phyloP scores from a whole-genome alignment of 306 rosid genomes.

The Gastrolobium bilobum region DNA sequence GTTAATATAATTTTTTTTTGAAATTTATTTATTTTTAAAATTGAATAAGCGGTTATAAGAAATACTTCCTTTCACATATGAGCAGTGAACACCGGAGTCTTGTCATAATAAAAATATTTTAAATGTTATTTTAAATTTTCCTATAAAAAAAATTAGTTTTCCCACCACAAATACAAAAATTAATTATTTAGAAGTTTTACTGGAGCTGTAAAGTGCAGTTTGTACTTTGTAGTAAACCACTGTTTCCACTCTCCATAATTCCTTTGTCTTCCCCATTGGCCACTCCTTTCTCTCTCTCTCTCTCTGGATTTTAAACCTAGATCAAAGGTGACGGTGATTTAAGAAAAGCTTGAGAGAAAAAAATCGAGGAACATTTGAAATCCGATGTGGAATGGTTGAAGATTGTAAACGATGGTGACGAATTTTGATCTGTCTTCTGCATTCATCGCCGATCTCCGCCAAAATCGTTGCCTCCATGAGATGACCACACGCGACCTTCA shows the following conservation, averaged over 20 bases:
- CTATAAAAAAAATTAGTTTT: not conserved
- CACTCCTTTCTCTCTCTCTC: not conserved
- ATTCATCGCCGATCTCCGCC: slow-evolving; percentile 40
- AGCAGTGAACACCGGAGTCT: too few relatives aligned
- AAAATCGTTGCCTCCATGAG: not conserved
- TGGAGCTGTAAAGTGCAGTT: slow-evolving; percentile 25
- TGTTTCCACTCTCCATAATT: slow-evolving; percentile 35
- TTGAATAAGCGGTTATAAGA: too few relatives aligned
- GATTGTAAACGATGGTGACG: not conserved
- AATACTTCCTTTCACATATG: too few relatives aligned
- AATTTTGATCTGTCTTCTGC: slow-evolving; percentile 47
- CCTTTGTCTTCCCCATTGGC: slow-evolving; percentile 15
- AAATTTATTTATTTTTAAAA: too few relatives aligned
- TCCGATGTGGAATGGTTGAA: slow-evolving; percentile 10
- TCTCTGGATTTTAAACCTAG: slow-evolving; percentile 48
- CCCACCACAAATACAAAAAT: not conserved
- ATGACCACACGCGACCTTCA: not conserved
- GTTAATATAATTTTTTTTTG: too few relatives aligned
- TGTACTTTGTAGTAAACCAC: not conserved
- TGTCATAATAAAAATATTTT: too few relatives aligned
- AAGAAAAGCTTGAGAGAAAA: slow-evolving; percentile 31
- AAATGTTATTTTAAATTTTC: too few relatives aligned
- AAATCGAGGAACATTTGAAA: slow-evolving; percentile 29
- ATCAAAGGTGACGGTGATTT: slow-evolving; percentile 40
- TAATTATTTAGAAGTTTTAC: slow-evolving; percentile 1